A percentile compares a stretch with the other conserved stretches of the same genome.
Evolutionary conservation across 139 green algal genomes (phyloP).

Genomic region (Coccomyxa sp.): DNA sequence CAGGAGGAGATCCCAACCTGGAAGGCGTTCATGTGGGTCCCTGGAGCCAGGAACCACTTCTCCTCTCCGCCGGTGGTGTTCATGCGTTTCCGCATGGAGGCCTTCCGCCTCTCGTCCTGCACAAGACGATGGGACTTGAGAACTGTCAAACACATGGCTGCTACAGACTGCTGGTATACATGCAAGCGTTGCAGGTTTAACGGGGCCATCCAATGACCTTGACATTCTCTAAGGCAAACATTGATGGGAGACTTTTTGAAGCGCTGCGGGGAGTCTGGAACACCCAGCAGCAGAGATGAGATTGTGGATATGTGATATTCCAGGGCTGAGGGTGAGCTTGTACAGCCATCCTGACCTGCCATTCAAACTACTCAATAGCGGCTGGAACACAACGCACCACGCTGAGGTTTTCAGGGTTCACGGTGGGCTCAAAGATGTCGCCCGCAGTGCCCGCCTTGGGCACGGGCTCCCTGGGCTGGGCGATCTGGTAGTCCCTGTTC

Average conservation of each 20-base stretch:
- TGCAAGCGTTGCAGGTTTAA: no score
- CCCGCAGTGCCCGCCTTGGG: not conserved
- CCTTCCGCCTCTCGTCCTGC: not conserved
- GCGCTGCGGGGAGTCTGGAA: no score
- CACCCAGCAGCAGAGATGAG: no score
- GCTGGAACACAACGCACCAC: conserved; percentile 5
- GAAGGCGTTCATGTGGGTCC: conserved; percentile 41
- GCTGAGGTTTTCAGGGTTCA: conserved; percentile 12
- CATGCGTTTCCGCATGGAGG: not conserved
- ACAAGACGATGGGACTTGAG: not conserved
- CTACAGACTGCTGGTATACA: no score
- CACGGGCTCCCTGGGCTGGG: not conserved
- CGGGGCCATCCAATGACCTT: no score
- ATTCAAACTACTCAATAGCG: not conserved
- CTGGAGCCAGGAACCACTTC: not conserved
- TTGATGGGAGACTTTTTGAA: not conserved
- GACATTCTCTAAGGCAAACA: not conserved
- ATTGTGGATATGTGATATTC: no score
- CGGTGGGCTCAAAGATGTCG: conserved; percentile 20
- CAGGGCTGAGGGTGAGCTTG: no score
- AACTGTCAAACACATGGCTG: no score
- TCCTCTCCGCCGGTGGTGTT: not conserved
- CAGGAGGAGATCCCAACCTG: conserved; percentile 8
- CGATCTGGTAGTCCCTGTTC: conserved; percentile 5
- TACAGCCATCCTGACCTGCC: no score